phyloP scores from a whole-genome alignment of 139 green algal genomes.

The Picochlorum sp. region DNA sequence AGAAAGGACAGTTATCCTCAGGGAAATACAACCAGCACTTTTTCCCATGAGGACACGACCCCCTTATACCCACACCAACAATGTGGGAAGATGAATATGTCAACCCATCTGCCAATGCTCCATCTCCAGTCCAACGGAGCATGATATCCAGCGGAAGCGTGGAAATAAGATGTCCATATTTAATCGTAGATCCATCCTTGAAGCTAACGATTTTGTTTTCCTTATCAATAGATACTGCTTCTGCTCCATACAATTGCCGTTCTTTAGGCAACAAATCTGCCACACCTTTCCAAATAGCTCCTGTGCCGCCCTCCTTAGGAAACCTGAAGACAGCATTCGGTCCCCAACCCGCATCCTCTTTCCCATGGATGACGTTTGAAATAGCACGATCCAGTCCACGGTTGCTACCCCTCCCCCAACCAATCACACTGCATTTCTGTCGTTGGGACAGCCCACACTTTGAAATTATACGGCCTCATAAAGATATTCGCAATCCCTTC shows the following conservation, averaged over 20 bases:
- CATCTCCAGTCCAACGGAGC: slow-evolving; percentile 53
- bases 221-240: slow-evolving; percentile 60
- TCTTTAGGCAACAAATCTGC: slow-evolving; percentile 64
- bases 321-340: slow-evolving; percentile 89
- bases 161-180: slow-evolving; percentile 59
- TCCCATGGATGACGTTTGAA: slow-evolving; percentile 70
- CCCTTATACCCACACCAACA: slow-evolving; percentile 60
- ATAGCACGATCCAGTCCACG: slow-evolving; percentile 78
- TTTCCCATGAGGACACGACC: slow-evolving; percentile 61
- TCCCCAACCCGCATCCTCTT: slow-evolving; percentile 82
- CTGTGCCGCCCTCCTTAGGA: slow-evolving; percentile 72
- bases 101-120: slow-evolving; percentile 60
- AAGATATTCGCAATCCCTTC: slow-evolving; percentile 82
- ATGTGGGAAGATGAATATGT: slow-evolving; percentile 74
- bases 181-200: slow-evolving; percentile 27
- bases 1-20: slow-evolving; percentile 84
- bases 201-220: slow-evolving; percentile 51
- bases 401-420: slow-evolving; percentile 87
- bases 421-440: slow-evolving; percentile 84
- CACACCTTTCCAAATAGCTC: slow-evolving; percentile 83
- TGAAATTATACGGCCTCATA: slow-evolving; percentile 96
- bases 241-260: slow-evolving; percentile 55
- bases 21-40: slow-evolving; percentile 96
- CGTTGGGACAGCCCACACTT: slow-evolving; percentile 72
- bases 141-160: slow-evolving; percentile 77